Evolutionary conservation across 331 rosid species (phyloP), one percentile per base, ranked within the genome.

Genomic region (Quercus lobata): DNA sequence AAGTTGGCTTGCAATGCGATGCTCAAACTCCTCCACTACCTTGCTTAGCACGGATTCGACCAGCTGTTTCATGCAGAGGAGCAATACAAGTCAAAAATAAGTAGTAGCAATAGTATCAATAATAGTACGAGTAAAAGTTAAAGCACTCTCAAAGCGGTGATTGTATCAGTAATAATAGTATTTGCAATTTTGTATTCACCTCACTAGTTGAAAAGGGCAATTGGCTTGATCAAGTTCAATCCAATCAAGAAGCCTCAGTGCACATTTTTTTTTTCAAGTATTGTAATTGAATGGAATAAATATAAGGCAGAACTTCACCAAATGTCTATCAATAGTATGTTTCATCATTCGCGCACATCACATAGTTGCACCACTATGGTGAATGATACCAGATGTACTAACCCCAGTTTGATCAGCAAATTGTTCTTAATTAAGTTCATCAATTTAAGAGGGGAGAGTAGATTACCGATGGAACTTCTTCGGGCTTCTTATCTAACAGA

Each of bases 21-120:
- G 92, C 83, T 93, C 97, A 79, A 93, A 92, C 87, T 96, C 94
- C 86, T 91, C 97, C 76, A 88, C 89, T 41, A 96, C 93, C 89
- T 91, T 92, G 73, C 84, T 93, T 78, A 96, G 81, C 77, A 96
- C 91, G 62, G 99, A 93, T 86, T 96, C 99, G 44, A 96, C 94
- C 86, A 96, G 69, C 98, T 96, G 91, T 80, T 75, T 63, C 88
- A 83, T 72, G 78, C 84, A 89, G 60, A 80, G 78, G 58, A 80
- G 55, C 37, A 75, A 32, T 71, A 75, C 74, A 82, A 77, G 49
- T 79, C 57, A n/a, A 17, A 73, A 49, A 6, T 58, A 81, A 70
- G 60, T 11, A 57, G 46, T 57, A 46, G 69, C 63, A 58, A 66
- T 55, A 77, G n/a, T 24, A 54, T 84, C 72, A 58, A 37, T 19